Percentiles rank a stretch among this genome's conserved stretches.
These are phyloP conservation scores for Neurospora sp. DNA, from an alignment of 2,329 filamentous ascomycete genomes.

Conservation along the genomic window DNA sequence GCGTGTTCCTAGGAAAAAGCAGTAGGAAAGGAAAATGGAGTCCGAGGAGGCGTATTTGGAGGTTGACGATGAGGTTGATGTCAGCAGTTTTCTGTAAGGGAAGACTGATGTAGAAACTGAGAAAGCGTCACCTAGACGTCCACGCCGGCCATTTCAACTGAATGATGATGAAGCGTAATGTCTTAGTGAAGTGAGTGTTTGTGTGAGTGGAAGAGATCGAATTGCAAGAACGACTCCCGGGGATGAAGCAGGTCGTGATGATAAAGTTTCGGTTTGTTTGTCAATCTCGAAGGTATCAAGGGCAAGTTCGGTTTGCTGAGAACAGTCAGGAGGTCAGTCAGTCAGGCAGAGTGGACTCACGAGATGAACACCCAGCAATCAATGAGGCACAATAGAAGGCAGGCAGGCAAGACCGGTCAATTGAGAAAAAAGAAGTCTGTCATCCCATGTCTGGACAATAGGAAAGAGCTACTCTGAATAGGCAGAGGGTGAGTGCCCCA, in stretches of 20 bases:
- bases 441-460: background rate
- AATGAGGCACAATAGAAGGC: background rate
- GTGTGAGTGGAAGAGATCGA: background rate
- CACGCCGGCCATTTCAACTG: background rate
- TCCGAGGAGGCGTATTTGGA: background rate
- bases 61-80: background rate
- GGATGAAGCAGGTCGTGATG: background rate
- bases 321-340: background rate
- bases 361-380: background rate
- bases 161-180: background rate
- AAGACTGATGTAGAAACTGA: background rate
- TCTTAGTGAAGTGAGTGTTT: background rate
- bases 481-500: background rate
- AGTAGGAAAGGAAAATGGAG: background rate
- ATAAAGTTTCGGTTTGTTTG: background rate
- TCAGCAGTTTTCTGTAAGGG: background rate
- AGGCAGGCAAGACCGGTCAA: background rate
- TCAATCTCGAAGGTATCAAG: background rate
- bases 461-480: background rate
- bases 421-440: background rate
- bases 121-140: background rate
- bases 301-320: background rate
- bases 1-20: slow-evolving; percentile 4
- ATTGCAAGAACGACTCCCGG: background rate
- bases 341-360: background rate